Conservation (phyloP, 331 rosid genomes). For the Dryas integrifolia region DNA sequence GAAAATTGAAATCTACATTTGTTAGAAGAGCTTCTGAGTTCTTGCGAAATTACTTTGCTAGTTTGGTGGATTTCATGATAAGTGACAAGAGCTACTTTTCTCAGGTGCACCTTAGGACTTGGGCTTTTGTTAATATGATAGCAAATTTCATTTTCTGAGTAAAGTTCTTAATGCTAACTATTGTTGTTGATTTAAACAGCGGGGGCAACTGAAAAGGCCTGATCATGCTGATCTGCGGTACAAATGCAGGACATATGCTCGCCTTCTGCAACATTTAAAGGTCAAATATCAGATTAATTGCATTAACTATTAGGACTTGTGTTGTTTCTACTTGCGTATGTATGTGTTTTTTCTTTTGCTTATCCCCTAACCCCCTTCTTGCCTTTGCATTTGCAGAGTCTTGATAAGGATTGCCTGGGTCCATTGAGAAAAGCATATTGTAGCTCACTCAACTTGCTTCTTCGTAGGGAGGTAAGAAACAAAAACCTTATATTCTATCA, state of each 20-base stretch:
- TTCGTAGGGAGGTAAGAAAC: slow-evolving; percentile 86
- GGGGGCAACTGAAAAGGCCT: slow-evolving; percentile 96
- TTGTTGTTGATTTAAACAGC: slow-evolving; percentile 48
- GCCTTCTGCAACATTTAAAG: slow-evolving; percentile 88
- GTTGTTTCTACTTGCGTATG: slow-evolving; percentile 4
- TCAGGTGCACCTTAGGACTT: slow-evolving; percentile 53
- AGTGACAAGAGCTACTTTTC: slow-evolving; percentile 86
- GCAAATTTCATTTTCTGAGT: slow-evolving; percentile 10
- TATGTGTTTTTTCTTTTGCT: slow-evolving; percentile 16
- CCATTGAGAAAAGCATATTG: slow-evolving; percentile 79
- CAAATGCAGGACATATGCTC: slow-evolving; percentile 93
- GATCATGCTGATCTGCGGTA: slow-evolving; percentile 92
- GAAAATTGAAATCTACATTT: slow-evolving; percentile 72
- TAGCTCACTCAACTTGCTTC: slow-evolving; percentile 87
- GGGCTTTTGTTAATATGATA: slow-evolving; percentile 7
- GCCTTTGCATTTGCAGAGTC: slow-evolving; percentile 54
- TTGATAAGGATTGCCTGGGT: slow-evolving; percentile 75
- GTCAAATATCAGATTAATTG: slow-evolving; percentile 34
- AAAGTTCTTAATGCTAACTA: slow-evolving; percentile 25
- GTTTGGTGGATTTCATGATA: slow-evolving; percentile 82
- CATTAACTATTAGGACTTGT: slow-evolving; percentile 17
- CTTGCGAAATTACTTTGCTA: slow-evolving; percentile 73
- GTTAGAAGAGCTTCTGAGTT: slow-evolving; percentile 80
- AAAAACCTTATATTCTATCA: slow-evolving; percentile 27
- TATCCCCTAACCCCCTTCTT: slow-evolving; percentile 15